Percentiles rank a stretch among this genome's conserved stretches.
Evolutionary conservation across 768 basidiomycete genomes (phyloP).

Genomic region (Boletus pseudo-olivaceus): DNA sequence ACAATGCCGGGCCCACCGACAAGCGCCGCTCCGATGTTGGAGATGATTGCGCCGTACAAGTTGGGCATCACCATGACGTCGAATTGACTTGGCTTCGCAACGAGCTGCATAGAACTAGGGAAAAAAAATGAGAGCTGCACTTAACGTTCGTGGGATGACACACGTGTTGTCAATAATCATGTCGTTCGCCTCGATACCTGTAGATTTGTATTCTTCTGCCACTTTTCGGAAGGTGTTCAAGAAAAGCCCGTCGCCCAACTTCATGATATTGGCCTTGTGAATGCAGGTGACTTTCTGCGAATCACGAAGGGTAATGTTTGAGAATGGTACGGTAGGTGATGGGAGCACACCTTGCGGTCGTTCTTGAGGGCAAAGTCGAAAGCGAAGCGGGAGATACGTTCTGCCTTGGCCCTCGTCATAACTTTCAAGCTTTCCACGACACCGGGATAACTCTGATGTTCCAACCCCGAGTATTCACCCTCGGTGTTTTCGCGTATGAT

Average conservation of each 20-base stretch:
- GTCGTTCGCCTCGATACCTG: conserved; percentile 90
- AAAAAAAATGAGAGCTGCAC: not conserved
- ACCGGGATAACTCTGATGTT: conserved; percentile 97
- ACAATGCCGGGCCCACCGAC: conserved; percentile 98
- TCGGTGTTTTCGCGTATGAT: conserved; percentile 99
- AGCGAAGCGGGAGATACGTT: conserved; percentile 94
- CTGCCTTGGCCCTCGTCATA: conserved; percentile 90
- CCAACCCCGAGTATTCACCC: conserved; percentile 98
- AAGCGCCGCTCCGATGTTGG: conserved; percentile 97
- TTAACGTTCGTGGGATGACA: conserved; percentile 18
- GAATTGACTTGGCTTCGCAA: conserved; percentile 92
- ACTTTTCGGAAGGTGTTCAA: conserved; percentile 95
- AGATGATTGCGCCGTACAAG: conserved; percentile 94
- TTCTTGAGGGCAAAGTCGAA: conserved; percentile 99
- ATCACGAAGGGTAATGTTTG: not conserved
- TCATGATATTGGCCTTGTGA: conserved; percentile 99
- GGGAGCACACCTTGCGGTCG: conserved; percentile 75
- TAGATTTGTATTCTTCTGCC: conserved; percentile 92
- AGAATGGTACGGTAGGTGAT: not conserved
- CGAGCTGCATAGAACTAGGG: conserved; percentile 95
- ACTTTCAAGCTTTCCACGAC: conserved; percentile 99
- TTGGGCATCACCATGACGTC: conserved; percentile 99
- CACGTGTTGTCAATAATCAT: conserved; percentile 99
- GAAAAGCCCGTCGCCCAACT: conserved; percentile 98
- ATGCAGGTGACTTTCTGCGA: conserved; percentile 96